Base-by-base conservation (phyloP, 2,329 filamentous ascomycete species). In the Zymoseptoria crescenta region DNA sequence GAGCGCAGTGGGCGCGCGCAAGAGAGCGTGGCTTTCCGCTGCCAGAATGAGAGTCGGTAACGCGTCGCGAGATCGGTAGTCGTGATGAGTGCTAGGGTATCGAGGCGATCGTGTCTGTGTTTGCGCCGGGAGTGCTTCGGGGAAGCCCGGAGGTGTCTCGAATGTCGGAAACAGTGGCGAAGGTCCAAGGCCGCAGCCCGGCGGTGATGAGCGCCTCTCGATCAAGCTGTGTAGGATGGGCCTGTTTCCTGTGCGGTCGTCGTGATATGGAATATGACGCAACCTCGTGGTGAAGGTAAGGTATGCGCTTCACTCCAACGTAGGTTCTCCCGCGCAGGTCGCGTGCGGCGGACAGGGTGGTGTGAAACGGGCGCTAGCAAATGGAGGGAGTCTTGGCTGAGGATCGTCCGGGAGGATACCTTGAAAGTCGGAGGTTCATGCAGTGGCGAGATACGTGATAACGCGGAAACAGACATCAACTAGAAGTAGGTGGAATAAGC, bases 1-100 rank as follows among this genome's bases (percentile, higher is more conserved):
- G 27, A 30, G 58, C 58, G 53, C 35, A 48, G 19, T 13, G 58
- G 49, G 28, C 27, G 58, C 54, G 52, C 35, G 41, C 57, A 54
- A 53, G 57, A 35, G 24, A 35, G 35, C 16, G 30, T 28, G 21
- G 8, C 45, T n/a, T 27, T 28, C 9, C 8, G 52, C 52, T 52
- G 57, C 50, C 52, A 55, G 27, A 29, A 30, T 45, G 19, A 8
- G 53, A 21, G 24, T 54, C 57, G 50, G 30, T 29, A 19, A n/a
- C 19, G 30, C 21, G 45, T n/a, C 9, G 52, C 20, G 52, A n/a
- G 8, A 49, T 29, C 9, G n/a, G 51, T 29, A 48, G 35, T n/a
- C 50, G 51, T 52, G 56, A 29, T 27, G 21, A 29, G 20, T 35
- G 19, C 49, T 35, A 9, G 13, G 21, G 50, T 54, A n/a, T 41